Evolutionary conservation across 257 asterid genomes (phyloP).

Genomic region (Verbascum thapsus): DNA sequence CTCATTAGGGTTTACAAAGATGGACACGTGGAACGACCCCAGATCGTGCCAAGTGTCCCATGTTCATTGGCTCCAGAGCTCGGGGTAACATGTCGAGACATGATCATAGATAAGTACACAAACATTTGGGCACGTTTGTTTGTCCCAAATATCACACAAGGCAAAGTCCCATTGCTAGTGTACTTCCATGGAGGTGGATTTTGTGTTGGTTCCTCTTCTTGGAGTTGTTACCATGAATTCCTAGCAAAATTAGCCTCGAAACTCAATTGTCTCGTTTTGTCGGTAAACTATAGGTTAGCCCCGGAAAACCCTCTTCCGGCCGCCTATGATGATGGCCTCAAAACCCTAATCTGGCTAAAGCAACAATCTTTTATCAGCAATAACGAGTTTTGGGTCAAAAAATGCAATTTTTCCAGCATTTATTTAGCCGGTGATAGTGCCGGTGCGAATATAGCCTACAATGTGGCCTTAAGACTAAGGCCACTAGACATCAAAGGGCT

Average conservation of each 20-base stretch:
- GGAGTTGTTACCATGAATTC: conserved; percentile 83
- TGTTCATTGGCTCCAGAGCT: conserved; percentile 48
- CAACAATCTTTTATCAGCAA: conserved; percentile 37
- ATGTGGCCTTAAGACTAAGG: conserved; percentile 39
- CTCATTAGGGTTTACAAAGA: conserved; percentile 66
- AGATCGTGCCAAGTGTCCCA: conserved; percentile 53
- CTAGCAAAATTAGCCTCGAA: conserved; percentile 54
- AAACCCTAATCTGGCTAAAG: conserved; percentile 52
- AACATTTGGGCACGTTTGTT: conserved; percentile 78
- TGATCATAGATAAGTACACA: conserved; percentile 55
- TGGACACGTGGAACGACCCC: conserved; percentile 78
- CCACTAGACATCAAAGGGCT: conserved; percentile 51
- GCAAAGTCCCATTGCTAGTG: conserved; percentile 52
- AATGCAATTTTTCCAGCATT: conserved; percentile 46
- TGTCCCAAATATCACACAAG: conserved; percentile 44
- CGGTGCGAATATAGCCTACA: conserved; percentile 77
- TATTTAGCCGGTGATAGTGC: conserved; percentile 82
- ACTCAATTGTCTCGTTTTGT: conserved; percentile 54
- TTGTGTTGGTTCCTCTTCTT: conserved; percentile 82
- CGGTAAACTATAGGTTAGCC: conserved; percentile 73
- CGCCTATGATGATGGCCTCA: conserved; percentile 79
- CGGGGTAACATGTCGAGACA: conserved; percentile 54
- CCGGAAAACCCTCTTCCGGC: conserved; percentile 90
- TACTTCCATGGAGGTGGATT: conserved; percentile 94
- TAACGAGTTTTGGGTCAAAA: conserved; percentile 47